Conservation (phyloP, 805 yeast genomes). For the Yamadazyma nakazawae region DNA sequence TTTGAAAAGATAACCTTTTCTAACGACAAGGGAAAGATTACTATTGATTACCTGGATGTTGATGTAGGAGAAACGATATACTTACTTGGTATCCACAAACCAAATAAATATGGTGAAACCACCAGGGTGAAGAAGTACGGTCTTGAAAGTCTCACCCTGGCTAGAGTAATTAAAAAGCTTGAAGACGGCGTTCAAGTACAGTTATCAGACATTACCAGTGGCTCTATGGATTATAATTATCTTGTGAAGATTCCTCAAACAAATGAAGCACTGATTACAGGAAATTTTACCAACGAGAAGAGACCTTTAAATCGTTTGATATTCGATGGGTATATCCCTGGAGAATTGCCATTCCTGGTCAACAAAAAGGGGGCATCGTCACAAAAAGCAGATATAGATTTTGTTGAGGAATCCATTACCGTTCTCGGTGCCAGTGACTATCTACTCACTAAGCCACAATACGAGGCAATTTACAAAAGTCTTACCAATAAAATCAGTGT, state of each 20-base stretch:
- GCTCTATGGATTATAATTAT: not conserved
- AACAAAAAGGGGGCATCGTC: not conserved
- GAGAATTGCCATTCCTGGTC: not conserved
- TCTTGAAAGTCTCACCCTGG: constrained; percentile 1
- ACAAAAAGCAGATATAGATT: not conserved
- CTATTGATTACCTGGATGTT: not conserved
- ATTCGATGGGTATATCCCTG: constrained; percentile 5
- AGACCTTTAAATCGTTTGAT: not conserved
- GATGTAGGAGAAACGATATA: not conserved
- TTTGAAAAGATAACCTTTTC: constrained; percentile 16
- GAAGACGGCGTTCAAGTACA: not conserved
- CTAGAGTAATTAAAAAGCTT: not conserved
- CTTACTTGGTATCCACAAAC: constrained; percentile 4
- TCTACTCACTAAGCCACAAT: not conserved
- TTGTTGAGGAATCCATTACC: not conserved
- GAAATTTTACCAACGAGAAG: not conserved
- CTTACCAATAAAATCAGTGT: not conserved
- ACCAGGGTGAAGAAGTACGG: constrained; percentile 5
- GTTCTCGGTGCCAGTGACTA: not conserved
- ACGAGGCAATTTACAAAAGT: not conserved
- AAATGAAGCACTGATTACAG: not conserved
- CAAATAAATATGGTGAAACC: constrained; percentile 3
- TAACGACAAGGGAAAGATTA: not conserved
- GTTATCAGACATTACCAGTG: too few relatives aligned
- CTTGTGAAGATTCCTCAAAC: constrained; percentile 1